Conservation (phyloP, 2,329 filamentous ascomycete genomes). For the Trichoderma polysporum region DNA sequence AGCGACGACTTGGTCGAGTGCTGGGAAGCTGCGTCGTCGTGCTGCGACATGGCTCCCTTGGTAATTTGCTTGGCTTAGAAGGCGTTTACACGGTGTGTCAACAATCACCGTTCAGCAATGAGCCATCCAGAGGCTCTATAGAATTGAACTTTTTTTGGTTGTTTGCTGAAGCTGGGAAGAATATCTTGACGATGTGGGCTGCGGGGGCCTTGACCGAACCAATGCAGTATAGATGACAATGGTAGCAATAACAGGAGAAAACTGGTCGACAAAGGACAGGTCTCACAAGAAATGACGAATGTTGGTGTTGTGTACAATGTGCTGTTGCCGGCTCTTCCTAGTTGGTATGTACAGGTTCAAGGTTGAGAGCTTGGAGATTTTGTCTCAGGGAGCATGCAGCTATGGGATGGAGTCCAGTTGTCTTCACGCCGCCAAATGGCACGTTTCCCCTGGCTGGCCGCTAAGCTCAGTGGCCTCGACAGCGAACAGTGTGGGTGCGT, state of each 20-base stretch:
- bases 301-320: slow-evolving; percentile 2
- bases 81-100: slow-evolving; percentile 3
- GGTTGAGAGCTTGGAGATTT: slow-evolving; percentile 17
- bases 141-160: neutral
- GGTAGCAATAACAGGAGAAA: neutral
- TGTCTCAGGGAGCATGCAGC: slow-evolving; percentile 19
- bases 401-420: neutral
- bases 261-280: neutral
- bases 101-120: slow-evolving; percentile 11
- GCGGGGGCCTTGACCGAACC: neutral
- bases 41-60: slow-evolving; percentile 36
- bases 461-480: slow-evolving; percentile 13
- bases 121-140: slow-evolving; percentile 16
- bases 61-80: slow-evolving; percentile 6
- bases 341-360: slow-evolving; percentile 20
- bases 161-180: slow-evolving; percentile 1
- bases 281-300: slow-evolving; percentile 7
- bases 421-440: slow-evolving; percentile 15
- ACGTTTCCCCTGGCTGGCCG: slow-evolving; percentile 18
- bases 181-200: slow-evolving; percentile 7
- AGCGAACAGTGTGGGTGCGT: slow-evolving; percentile 13
- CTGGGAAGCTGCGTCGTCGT: slow-evolving; percentile 29
- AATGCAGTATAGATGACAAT: slow-evolving; percentile 19
- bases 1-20: slow-evolving; percentile 27
- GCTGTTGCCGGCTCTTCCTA: slow-evolving; percentile 9